These are phyloP conservation scores for Fusarium musae DNA, from an alignment of 2,329 filamentous ascomycete species.

Conservation along the genomic window DNA sequence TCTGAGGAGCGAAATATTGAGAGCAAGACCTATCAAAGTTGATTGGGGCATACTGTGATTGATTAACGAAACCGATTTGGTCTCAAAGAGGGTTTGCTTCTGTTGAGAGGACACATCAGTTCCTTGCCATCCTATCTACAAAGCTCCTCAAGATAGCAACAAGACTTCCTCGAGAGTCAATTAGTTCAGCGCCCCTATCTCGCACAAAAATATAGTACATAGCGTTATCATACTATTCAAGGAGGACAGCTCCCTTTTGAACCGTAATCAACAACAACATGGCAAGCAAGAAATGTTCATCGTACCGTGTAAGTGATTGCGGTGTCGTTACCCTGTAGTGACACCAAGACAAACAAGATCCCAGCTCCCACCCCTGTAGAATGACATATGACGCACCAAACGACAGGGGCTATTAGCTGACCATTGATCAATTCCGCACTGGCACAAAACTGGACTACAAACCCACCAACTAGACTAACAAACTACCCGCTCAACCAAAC, in stretches of 20 bases:
- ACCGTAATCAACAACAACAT: not conserved
- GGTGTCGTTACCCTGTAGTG: constrained; percentile 11
- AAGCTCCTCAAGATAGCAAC: fast-evolving
- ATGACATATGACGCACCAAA: constrained; percentile 21
- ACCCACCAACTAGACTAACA: not conserved
- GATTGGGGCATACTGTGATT: too few species aligned
- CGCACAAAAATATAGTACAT: not conserved
- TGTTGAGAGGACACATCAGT: fast-evolving
- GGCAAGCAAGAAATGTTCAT: not conserved
- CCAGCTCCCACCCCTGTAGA: constrained; percentile 7
- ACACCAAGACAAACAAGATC: not conserved
- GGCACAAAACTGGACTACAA: constrained; percentile 9
- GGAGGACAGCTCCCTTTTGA: not conserved
- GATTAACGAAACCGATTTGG: not conserved
- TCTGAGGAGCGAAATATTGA: too few species aligned
- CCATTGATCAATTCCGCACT: constrained; percentile 18
- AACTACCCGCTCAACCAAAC: not conserved
- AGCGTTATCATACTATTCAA: too few species aligned
- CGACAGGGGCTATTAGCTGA: constrained; percentile 18
- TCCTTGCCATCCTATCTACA: fast-evolving
- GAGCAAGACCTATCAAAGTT: not conserved
- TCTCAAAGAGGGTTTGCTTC: fast-evolving
- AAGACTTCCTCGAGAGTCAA: too few species aligned
- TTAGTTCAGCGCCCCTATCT: not conserved
- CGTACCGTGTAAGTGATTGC: not conserved